phyloP scores from a whole-genome alignment of 139 green algal species.

The Mesotaenium endlicherianum region DNA sequence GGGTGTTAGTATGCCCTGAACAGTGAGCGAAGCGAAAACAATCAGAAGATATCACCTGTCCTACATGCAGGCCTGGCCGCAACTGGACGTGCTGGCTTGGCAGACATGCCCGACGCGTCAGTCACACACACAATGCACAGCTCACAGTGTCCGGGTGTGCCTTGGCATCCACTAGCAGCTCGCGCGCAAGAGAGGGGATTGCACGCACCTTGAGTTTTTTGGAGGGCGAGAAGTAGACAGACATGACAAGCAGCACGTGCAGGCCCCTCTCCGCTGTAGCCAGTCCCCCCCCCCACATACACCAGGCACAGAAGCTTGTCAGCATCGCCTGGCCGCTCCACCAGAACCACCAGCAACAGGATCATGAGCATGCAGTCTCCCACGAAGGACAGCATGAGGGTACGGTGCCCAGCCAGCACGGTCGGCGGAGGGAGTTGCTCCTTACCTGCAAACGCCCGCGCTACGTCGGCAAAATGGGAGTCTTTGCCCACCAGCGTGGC shows the following conservation, averaged over 20 bases:
- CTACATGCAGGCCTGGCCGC: too few relatives aligned
- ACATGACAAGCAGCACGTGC: constrained; percentile 13
- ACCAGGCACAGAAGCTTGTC: neutral
- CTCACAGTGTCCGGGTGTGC: too few relatives aligned
- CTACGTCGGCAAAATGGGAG: neutral
- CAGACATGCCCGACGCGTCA: too few relatives aligned
- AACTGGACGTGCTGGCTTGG: too few relatives aligned
- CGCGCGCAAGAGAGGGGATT: too few relatives aligned
- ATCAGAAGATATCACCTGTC: too few relatives aligned
- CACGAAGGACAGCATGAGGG: neutral
- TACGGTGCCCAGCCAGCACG: neutral
- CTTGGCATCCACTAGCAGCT: too few relatives aligned
- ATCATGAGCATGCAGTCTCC: neutral
- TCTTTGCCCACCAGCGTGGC: neutral
- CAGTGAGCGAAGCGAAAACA: too few relatives aligned
- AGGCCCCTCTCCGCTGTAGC: neutral
- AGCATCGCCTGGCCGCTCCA: neutral
- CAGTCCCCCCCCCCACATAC: too few relatives aligned
- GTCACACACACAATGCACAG: too few relatives aligned
- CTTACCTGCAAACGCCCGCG: neutral
- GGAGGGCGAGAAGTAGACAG: constrained; percentile 11
- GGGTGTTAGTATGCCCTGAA: too few relatives aligned
- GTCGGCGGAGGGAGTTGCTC: neutral
- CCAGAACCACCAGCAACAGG: neutral
- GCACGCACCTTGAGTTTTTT: constrained; percentile 12